Conservation (phyloP, 169 alveolate genomes). For the Plasmodium coatneyi region DNA sequence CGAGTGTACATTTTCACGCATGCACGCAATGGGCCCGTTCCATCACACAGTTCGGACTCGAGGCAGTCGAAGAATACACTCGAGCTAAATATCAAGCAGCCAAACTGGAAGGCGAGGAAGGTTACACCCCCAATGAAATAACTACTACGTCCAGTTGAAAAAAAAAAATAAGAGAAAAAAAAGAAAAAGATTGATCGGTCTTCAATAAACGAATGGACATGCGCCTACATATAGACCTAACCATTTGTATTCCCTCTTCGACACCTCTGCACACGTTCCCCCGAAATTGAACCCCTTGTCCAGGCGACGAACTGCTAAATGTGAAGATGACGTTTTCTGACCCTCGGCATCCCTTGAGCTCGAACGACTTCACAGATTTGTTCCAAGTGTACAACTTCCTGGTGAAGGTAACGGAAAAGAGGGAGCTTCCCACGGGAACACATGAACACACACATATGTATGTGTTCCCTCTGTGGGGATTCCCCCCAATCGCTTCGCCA, state of each 20-base stretch:
- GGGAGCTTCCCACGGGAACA: not conserved
- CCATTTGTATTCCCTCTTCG: not conserved
- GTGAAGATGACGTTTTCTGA: constrained; percentile 56
- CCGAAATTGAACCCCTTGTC: not conserved
- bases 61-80: constrained; percentile 61
- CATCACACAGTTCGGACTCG: constrained; percentile 42
- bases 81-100: constrained; percentile 25
- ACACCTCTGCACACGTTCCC: not conserved
- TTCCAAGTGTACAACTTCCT: constrained; percentile 61
- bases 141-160: not conserved
- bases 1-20: not conserved
- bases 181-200: not conserved
- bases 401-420: constrained; percentile 19
- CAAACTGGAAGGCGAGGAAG: not conserved
- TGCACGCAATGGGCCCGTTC: not conserved
- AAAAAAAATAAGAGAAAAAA: not conserved
- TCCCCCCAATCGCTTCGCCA: not conserved
- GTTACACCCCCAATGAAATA: not conserved
- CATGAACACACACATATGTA: not conserved
- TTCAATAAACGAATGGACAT: not conserved
- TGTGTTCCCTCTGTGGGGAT: not conserved
- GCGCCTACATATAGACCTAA: not conserved
- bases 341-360: constrained; percentile 73
- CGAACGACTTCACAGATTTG: constrained; percentile 33
- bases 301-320: constrained; percentile 21